Base-by-base conservation (phyloP, 208 protist genomes). In the Trichomonas tenax region DNA sequence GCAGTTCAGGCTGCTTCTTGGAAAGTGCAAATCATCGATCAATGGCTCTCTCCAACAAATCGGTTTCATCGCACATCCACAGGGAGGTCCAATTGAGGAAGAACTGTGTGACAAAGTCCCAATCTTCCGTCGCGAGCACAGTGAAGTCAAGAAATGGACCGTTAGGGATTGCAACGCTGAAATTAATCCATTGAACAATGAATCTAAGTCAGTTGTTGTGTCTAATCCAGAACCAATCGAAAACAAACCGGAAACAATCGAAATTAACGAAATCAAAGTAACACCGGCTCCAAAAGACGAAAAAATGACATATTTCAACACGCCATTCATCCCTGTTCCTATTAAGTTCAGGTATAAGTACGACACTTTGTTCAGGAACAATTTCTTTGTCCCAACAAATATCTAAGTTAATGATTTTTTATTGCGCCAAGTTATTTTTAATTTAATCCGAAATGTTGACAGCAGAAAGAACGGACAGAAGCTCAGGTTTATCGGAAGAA, bases 11-110 rank as follows among this genome's bases (percentile, higher is more conserved):
- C 15, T 93, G 26, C 26, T 93, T 4, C 17, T 93, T 8, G 86
- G 86, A 48, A 93, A 93, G n/a, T 93, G 86, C 86, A 93, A 93
- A 93, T 93, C 86, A 15, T 93, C 86, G 11, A 93, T 93, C 4
- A 93, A 93, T 51, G 86, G 86, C 0, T 93, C 86, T 41, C 15
- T 93, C 0, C 86, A 93, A 36, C 86, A 93, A 38, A 41, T 93
- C 17, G 86, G 86, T 38, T 93, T 48, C 31, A 51, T 51, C 34
- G 86, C 86, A 1, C 17, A 51, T 0, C 86, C 86, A 38, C 44
- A 41, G 38, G 36, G n/a, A 21, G 14, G 45, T 17, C 40, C 41
- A 38, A 51, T 93, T 17, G 40, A 48, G n/a, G n/a, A 48, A 17
- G 86, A 93, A 36, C 26, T 93, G 11, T 41, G 15, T 26, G 6